Evolutionary conservation across 2,329 filamentous ascomycete species (phyloP).

Genomic region (Aphanoascus verrucosus): DNA sequence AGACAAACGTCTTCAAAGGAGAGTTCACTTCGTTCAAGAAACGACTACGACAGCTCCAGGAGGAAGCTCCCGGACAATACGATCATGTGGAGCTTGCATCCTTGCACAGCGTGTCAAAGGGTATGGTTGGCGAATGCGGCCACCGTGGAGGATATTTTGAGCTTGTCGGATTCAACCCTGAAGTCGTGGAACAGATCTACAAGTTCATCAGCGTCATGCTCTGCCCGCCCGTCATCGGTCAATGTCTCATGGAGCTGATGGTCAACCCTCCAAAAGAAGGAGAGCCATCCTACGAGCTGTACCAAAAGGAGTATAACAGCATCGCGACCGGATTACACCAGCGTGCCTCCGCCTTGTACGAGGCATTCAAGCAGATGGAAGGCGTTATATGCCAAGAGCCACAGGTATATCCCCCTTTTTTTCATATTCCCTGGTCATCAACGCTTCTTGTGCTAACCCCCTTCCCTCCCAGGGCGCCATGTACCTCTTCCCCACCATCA

Average conservation of each 20-base stretch:
- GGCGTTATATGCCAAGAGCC: slow-evolving; percentile 83
- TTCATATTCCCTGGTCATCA: too few species aligned
- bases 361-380: slow-evolving; percentile 90
- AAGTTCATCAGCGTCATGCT: slow-evolving; percentile 97
- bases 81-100: slow-evolving; percentile 81
- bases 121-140: slow-evolving; percentile 97
- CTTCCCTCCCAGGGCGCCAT: slow-evolving; percentile 64
- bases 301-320: slow-evolving; percentile 70
- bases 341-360: slow-evolving; percentile 74
- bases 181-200: slow-evolving; percentile 89
- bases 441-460: neutral
- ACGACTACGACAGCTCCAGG: slow-evolving; percentile 67
- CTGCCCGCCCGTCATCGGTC: slow-evolving; percentile 87
- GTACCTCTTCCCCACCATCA: slow-evolving; percentile 97
- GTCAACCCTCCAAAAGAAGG: slow-evolving; percentile 83
- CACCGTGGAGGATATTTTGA: slow-evolving; percentile 98
- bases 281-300: slow-evolving; percentile 72
- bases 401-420: slow-evolving; percentile 40
- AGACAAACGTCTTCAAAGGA: slow-evolving; percentile 94
- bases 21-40: slow-evolving; percentile 95
- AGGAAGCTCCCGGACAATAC: slow-evolving; percentile 61
- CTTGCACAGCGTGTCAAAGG: slow-evolving; percentile 89
- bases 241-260: slow-evolving; percentile 96
- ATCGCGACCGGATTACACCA: slow-evolving; percentile 70
- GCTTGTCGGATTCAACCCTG: slow-evolving; percentile 73